Evolutionary conservation across 306 rosid species (phyloP), one percentile per base, ranked within the genome.

Genomic region (Crataegus laevigata): DNA sequence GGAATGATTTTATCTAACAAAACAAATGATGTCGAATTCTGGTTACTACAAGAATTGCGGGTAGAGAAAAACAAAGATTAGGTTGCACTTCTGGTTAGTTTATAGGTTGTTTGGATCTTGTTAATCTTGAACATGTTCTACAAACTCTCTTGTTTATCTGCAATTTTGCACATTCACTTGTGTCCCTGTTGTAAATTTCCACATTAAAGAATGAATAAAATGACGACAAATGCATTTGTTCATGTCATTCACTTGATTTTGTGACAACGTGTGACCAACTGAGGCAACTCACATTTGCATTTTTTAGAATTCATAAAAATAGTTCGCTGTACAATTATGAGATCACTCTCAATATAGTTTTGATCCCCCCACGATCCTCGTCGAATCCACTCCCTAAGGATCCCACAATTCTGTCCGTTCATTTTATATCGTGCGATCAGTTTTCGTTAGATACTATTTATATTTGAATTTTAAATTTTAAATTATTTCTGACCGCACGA

Each of bases 231-330:
- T 26, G 11, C 65, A 25, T 50, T 34, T 21, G 21, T 17, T 19
- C 28, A 0, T 30, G 8, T 5, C 8, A 5, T 50, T 50, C 8
- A 50, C 8, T 17, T 50, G 21, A 1, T 5, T 50, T 50, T 17
- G 8, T 0, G 8, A 50, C 21, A 1, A 15, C 0, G 0, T 0
- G 8, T 15, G 54, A 50, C 1, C 8, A 17, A 50, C 0, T 17
- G 6, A 17, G 18, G 8, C 15, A 47, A 47, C 19, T 50, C 54
- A 0, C 43, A 34, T 34, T 6, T 34, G 38, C 38, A 34, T 34
- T 6, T 36, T 36, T 36, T 1, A 2, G 40, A 36, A 7, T 36
- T 36, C 40, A 1, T 36, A 7, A 36, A 6, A 1, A 36, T 36
- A 36, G 10, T 36, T 36, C 8, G 8, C 8, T 34, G 9, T 34